phyloP scores from a whole-genome alignment of 2,329 filamentous ascomycete genomes.

The Juglanconis sp. region DNA sequence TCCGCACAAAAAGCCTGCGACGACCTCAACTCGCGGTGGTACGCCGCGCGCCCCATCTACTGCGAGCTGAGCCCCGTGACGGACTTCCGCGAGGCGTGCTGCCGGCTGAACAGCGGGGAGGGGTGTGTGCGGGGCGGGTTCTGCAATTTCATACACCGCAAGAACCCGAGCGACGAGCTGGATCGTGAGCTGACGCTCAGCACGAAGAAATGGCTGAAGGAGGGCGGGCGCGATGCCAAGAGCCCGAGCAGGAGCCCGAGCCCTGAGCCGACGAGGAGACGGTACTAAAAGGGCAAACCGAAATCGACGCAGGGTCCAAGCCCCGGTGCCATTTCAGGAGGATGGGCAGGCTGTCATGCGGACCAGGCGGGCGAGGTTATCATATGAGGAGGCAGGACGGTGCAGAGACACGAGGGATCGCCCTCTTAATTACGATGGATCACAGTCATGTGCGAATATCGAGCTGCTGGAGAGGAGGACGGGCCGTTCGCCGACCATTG shows the following conservation, averaged over 20 bases:
- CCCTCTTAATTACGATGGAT: neutral
- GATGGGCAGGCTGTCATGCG: neutral
- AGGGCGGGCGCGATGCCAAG: slow-evolving; percentile 77
- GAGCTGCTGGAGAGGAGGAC: neutral
- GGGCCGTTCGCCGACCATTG: no score
- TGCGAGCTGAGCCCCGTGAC: slow-evolving; percentile 96
- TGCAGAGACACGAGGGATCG: neutral
- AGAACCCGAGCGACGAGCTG: slow-evolving; percentile 86
- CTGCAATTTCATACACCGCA: slow-evolving; percentile 99
- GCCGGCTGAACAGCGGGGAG: slow-evolving; percentile 88
- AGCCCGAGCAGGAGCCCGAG: slow-evolving; percentile 80
- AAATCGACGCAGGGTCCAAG: neutral
- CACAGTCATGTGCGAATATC: neutral
- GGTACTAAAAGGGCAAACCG: slow-evolving; percentile 48
- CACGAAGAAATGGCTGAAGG: slow-evolving; percentile 95
- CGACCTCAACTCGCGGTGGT: slow-evolving; percentile 91
- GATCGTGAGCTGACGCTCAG: slow-evolving; percentile 81
- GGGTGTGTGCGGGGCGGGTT: slow-evolving; percentile 95
- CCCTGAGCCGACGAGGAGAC: slow-evolving; percentile 75
- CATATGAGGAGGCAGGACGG: neutral
- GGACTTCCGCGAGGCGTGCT: slow-evolving; percentile 97
- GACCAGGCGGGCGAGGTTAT: neutral
- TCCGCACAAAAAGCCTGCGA: slow-evolving; percentile 91
- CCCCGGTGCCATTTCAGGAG: neutral
- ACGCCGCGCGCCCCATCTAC: slow-evolving; percentile 94